Base-by-base conservation (phyloP, 805 yeast species). In the Zygoascus biomembranicola region DNA sequence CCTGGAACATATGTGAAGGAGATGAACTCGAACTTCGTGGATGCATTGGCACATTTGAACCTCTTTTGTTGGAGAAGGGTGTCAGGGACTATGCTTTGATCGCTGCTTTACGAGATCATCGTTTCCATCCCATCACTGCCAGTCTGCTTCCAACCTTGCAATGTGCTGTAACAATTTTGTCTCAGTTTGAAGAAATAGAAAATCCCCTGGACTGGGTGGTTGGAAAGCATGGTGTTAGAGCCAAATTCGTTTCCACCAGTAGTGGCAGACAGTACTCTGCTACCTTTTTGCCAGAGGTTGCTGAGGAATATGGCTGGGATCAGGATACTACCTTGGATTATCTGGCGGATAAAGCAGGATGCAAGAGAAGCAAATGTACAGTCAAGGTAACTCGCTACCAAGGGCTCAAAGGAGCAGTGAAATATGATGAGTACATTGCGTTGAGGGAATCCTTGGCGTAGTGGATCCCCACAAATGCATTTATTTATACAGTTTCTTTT, bases 241-340 rank as follows among this genome's bases (percentile, higher is more conserved):
- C 90, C 5, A 65, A 70, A 16, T 80, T 88, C 60, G 64, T 63
- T 10, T 61, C 70, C 19, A 20, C 16, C 60, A 64, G 8, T 1
- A 75, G 77, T 1, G 63, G 69, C 3, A 55, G 64, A 0, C 75
- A 73, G 52, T 52, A 58, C 31, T 78, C 84, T 49, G 89, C 97
- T 0, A 94, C 98, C 0, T 94, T 89, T 60, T 69, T 94, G 43
- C 99, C 99, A 0, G 86, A 82, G 43, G 98, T 94, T 1, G 95
- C 97, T 20, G 75, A 71, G 4, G 98, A 92, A 59, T 95, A 90
- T 60, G 81, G 79, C 1, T 89, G 97, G 96, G 77, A 77, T 59
- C 78, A 85, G 61, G 69, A 72, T 16, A 83, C 86, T 23, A 92
- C 98, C 0, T 68, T 92, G 53, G 73, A 73, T 55, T 77, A 87